Evolutionary conservation across 345 rosid genomes (phyloP), one percentile per base, ranked within the genome.

Genomic region (Syzygium aqueum): DNA sequence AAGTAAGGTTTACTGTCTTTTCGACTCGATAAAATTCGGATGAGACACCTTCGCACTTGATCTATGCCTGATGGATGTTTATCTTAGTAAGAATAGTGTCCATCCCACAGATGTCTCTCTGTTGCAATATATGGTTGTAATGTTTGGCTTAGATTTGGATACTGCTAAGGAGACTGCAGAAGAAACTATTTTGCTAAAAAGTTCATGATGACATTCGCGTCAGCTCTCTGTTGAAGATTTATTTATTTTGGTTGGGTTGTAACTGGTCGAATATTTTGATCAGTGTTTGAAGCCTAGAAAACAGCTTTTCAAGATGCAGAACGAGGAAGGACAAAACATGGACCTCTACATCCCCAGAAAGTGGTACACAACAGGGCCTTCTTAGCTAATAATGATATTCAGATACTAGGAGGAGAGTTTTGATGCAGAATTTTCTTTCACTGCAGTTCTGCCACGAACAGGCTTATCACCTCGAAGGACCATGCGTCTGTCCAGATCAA

Each of bases 311-410:
- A 95, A 93, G 93, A 96, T 97, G 99, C 98, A 97, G 93, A 97
- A 96, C 96, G 99, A 97, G 49, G 99, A 95, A 87, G 99, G 99
- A 8, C 92, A 93, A 8, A 90, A 91, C 89, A 96, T 95, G 88
- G 99, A 97, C 88, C 96, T 97, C 14, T 96, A 95, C 94, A 95
- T 95, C 91, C 99, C 99, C 28, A 94, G 99, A 88, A 97, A 97
- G 87, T 96, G 99, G 99, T 97, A 90, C 16, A 82, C 11, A 4
- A 11, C 53, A 67, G 22, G 7, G 33, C 6, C 3, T 5, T 85
- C 19, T 43, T 30, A 1, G 65, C 22, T 21, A 33, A 51, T 22
- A 57, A 3, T 43, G 8, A 7, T 19, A 61, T 22, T 6, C 10
- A 2, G 5, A 13, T 13, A 37, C 6, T 12, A 19, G 77, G 51